Percentiles rank a stretch among this genome's conserved stretches.
Conservation (phyloP, 2,329 filamentous ascomycete species). For the Tothia fuscella region DNA sequence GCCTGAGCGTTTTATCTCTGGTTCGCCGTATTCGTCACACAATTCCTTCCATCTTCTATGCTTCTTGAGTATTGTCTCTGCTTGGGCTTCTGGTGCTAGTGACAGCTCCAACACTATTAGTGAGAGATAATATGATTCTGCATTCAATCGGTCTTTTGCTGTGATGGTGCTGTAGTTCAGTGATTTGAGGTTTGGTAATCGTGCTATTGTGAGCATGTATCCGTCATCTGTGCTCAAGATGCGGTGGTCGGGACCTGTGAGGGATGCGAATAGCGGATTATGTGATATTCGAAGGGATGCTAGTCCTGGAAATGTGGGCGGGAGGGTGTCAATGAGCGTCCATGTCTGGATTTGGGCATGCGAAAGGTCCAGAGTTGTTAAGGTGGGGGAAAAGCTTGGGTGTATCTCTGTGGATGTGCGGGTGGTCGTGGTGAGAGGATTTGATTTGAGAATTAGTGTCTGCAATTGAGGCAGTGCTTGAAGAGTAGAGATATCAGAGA, state of each 20-base stretch:
- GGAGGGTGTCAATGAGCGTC: slow-evolving; percentile 60
- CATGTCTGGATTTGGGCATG: slow-evolving; percentile 44
- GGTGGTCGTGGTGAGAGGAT: slow-evolving; percentile 45
- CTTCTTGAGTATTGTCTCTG: slow-evolving; percentile 40
- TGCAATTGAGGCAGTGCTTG: slow-evolving; percentile 43
- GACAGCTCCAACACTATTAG: slow-evolving; percentile 68
- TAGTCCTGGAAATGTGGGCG: slow-evolving; percentile 58
- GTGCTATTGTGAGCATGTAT: slow-evolving; percentile 77
- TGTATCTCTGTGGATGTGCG: slow-evolving; percentile 8
- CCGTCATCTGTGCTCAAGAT: slow-evolving; percentile 57
- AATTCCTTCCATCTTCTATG: slow-evolving; percentile 66
- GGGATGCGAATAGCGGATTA: slow-evolving; percentile 67
- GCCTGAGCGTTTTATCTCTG: slow-evolving; percentile 42
- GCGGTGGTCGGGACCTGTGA: slow-evolving; percentile 29
- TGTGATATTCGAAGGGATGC: slow-evolving; percentile 65
- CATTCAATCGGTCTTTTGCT: slow-evolving; percentile 65
- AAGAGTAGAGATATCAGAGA: slow-evolving; percentile 48
- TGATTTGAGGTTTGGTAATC: slow-evolving; percentile 52
- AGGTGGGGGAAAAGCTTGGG: slow-evolving; percentile 19
- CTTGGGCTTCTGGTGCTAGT: slow-evolving; percentile 42
- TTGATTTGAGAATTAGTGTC: slow-evolving; percentile 57
- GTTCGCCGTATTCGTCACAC: slow-evolving; percentile 64
- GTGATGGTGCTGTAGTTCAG: slow-evolving; percentile 65
- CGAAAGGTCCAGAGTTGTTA: slow-evolving; percentile 32
- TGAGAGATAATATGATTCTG: slow-evolving; percentile 86